Evolutionary conservation across 306 rosid genomes (phyloP), one percentile per base, ranked within the genome.

Genomic region (Rosa persica): DNA sequence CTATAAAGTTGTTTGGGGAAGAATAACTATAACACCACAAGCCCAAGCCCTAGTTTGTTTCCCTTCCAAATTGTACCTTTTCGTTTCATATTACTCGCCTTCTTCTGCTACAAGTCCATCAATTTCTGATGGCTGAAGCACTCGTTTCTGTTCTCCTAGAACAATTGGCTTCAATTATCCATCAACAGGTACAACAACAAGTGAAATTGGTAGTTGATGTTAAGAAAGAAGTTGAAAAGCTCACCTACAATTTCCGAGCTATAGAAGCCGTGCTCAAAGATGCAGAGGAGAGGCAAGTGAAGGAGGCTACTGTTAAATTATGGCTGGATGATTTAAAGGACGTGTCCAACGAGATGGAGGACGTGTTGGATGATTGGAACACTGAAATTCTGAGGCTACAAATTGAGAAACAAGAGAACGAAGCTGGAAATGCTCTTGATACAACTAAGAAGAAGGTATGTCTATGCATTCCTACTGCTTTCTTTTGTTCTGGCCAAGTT

Each of bases 331-430:
- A 79, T 0, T 62, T 79, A 7, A 40, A 71, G 17, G 40, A 79
- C 3, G 36, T 23, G 20, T 79, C 82, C 16, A 58, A 58, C n/a
- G 77, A 72, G 20, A 60, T 79, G 40, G 77, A 79, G 5, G 27
- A 72, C 19, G 72, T 47, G 22, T 19, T 71, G 10, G 82, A 72
- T 30, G 64, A 72, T 39, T 79, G 82, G 82, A 44, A 12, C 64
- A 52, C 77, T 3, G 70, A 30, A 4, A 57, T 70, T 54, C 76
- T 69, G 22, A 42, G 10, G 34, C 25, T 8, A 6, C 27, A 42
- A 27, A 6, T 55, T 12, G 44, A 42, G 36, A 30, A 30, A 30
- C 36, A 30, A 30, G 3, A 30, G 36, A 30, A 30, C 2, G 34
- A 30, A 30, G 36, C 0, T 30, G 36, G 36, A 30, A 30, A 30